Conservation (phyloP, 108 stramenopile genomes). For the Cyclotella kingstonii region DNA sequence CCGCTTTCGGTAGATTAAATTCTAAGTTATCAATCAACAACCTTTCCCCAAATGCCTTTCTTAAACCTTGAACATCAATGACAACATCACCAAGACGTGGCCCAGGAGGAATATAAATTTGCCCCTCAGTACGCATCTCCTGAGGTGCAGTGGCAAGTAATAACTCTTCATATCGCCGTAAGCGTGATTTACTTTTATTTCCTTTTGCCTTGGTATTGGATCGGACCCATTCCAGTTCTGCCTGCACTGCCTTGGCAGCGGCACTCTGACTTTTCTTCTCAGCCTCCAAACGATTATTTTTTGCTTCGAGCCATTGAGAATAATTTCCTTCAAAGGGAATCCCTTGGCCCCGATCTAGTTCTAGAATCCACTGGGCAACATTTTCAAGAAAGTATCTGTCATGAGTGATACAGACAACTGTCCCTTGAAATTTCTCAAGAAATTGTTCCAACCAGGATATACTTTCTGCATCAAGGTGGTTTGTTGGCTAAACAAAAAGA, state of each 20-base stretch:
- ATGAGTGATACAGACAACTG: conserved; percentile 86
- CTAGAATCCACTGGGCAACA: conserved; percentile 95
- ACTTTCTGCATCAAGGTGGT: conserved; percentile 75
- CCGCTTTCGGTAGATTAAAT: conserved; percentile 87
- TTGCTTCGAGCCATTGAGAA: conserved; percentile 88
- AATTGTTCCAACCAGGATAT: conserved; percentile 90
- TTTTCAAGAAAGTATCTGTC: conserved; percentile 97
- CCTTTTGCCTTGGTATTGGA: conserved; percentile 88
- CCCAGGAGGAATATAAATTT: conserved; percentile 95
- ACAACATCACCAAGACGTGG: conserved; percentile 89
- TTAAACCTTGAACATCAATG: conserved; percentile 68
- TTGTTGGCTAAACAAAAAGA: conserved; percentile 34
- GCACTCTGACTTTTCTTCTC: conserved; percentile 86
- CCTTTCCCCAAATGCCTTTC: conserved; percentile 79
- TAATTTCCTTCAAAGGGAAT: conserved; percentile 96
- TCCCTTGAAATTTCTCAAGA: conserved; percentile 88
- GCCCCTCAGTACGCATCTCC: conserved; percentile 74
- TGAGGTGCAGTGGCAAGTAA: conserved; percentile 73
- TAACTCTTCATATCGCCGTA: conserved; percentile 89
- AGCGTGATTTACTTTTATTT: conserved; percentile 87
- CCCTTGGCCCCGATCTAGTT: conserved; percentile 91
- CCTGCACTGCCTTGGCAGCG: conserved; percentile 74
- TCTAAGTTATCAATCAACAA: conserved; percentile 81
- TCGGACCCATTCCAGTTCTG: conserved; percentile 92
- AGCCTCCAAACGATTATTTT: conserved; percentile 78